Percentiles rank a stretch among this genome's conserved stretches.
These are phyloP conservation scores for Mortierella antarctica DNA, from an alignment of 192 early-diverging fungal species.

Conservation along the genomic window DNA sequence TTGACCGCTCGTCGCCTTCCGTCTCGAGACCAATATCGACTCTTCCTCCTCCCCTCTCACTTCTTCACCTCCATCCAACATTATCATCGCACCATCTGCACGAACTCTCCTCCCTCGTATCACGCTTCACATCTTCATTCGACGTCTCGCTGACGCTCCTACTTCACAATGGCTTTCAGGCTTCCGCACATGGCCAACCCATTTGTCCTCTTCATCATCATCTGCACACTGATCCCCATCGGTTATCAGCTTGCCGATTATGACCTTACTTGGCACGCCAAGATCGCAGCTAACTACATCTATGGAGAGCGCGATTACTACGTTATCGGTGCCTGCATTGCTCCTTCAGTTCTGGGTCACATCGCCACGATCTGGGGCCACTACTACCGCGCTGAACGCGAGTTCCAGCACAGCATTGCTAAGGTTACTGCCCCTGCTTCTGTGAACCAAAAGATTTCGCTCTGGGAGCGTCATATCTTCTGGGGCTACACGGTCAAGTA, in stretches of 20 bases:
- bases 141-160: background rate
- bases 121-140: background rate
- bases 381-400: conserved; percentile 49
- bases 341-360: conserved; percentile 34
- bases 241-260: conserved; percentile 40
- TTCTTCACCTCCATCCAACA: background rate
- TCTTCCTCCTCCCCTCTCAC: background rate
- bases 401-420: conserved; percentile 53
- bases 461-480: conserved; percentile 51
- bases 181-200: conserved; percentile 19
- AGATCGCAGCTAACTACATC: conserved; percentile 26
- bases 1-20: background rate
- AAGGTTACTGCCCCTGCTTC: conserved; percentile 46
- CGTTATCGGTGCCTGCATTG: conserved; percentile 31
- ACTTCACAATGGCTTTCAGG: conserved; percentile 29
- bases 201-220: conserved; percentile 31
- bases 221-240: conserved; percentile 35
- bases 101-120: background rate
- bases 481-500: conserved; percentile 53
- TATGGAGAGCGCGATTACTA: conserved; percentile 44
- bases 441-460: conserved; percentile 44
- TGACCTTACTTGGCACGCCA: conserved; percentile 23
- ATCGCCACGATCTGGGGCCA: conserved; percentile 51
- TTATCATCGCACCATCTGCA: background rate
- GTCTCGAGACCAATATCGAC: background rate